Base-by-base conservation (phyloP, 805 yeast genomes). In the Starmerella powellii region DNA sequence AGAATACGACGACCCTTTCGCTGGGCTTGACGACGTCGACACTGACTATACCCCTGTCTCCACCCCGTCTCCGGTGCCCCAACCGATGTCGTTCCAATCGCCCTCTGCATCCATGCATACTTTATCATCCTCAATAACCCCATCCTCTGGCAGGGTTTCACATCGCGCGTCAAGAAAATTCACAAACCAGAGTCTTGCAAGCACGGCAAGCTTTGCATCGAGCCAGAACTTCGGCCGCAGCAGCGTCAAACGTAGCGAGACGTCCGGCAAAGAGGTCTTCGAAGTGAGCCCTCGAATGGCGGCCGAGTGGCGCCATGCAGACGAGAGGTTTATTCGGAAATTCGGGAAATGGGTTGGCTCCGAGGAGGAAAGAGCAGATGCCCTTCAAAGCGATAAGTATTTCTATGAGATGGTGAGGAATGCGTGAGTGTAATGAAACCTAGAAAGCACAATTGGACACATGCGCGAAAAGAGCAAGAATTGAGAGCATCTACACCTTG, bases 331-430 rank as follows among this genome's bases (percentile, higher is more conserved):
- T 35, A 49, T 50, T 51, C 46, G 58, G 30, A 54, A 54, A 42
- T 54, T 54, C 30, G 58, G 58, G 16, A 46, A 53, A 15, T 54
- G 58, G 58, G 50, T 54, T 11, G 56, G 53, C 23, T 51, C 50
- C 18, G 54, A 42, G 11, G 55, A 52, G 26, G 49, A 45, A 27
- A 18, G 33, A 5, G 46, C 49, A 1, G 54, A 50, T 24, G 37
- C 44, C 3, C 31, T 42, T 19, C 32, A 23, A 27, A 43, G 48
- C 18, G 52, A 48, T 30, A 47, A 43, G 36, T 50, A 54, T 16
- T 33, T 54, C 21, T 54, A 50, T 40, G 55, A 54, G 31, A 54
- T 54, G 57, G 56, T 54, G 13, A 26, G 44, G 6, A 44, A 48
- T 26, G 45, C 48, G 1, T 46, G 16, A 40, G n/a, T n/a, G n/a